Evolutionary conservation across 306 rosid species (phyloP), one percentile per base, ranked within the genome.

Genomic region (Acacia melanoxylon): DNA sequence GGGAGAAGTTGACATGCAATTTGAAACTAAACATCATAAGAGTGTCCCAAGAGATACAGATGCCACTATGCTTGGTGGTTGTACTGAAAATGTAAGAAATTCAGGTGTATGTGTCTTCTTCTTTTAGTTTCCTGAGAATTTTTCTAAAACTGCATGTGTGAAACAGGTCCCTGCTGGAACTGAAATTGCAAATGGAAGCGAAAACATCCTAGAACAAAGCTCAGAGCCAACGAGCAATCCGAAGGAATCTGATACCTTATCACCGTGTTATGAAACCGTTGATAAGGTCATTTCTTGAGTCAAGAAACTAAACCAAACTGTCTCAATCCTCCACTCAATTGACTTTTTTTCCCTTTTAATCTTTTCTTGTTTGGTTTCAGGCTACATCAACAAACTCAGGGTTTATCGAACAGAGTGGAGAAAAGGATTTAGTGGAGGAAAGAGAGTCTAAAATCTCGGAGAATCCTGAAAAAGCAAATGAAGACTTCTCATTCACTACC

Each of bases 221-320:
- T 12, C 11, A 49, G 40, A 49, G 16, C 51, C 66, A 67, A 51
- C 2, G 14, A 35, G 81, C 22, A 33, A 12, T 67, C 33, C 22
- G 33, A 78, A 49, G 35, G 49, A 45, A 46, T 22, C 20, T 10
- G 33, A 77, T 27, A 19, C 10, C 33, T 46, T 45, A 65, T 31
- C 33, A 16, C 11, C 31, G 24, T 44, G 7, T 29, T 41, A 65
- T 77, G 42, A 65, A 33, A 77, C 24, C 51, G 8, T 16, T 66
- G 37, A 66, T 16, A 77, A 83, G 83, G 89, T 86, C 27, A 71
- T 84, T 75, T 83, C 10, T 17, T 14, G 17, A 66, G 17, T 13
- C 25, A 59, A 62, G 44, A 14, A 31, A 37, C 19, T 76, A 45
- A 29, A 29, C 31, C 54, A 62, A 31, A 19, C 17, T 66, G 6